Percentiles rank a stretch among this genome's conserved stretches.
Evolutionary conservation across 768 basidiomycete species (phyloP).

Genomic region (Macrolepiota fuliginosa): DNA sequence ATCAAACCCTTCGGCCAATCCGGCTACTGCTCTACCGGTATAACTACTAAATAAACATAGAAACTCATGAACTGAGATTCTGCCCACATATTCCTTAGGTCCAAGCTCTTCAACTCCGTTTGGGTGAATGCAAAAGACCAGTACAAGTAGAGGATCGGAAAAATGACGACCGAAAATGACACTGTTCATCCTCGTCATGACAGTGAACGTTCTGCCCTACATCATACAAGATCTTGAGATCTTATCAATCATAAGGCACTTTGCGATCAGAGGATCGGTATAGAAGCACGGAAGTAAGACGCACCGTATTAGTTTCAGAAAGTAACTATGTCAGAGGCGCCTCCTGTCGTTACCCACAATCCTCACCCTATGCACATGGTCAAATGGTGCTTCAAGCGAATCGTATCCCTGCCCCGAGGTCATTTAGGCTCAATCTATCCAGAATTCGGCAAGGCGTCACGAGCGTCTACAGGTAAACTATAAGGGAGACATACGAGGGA

Average conservation of each 20-base stretch:
- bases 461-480: slow-evolving; percentile 51
- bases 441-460: slow-evolving; percentile 36
- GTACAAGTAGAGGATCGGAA: too few species aligned
- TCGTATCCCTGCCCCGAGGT: slow-evolving; percentile 39
- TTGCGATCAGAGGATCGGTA: neutral
- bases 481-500: slow-evolving; percentile 41
- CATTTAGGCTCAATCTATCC: slow-evolving; percentile 35
- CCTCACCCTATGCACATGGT: slow-evolving; percentile 32
- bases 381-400: slow-evolving; percentile 34
- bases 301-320: neutral
- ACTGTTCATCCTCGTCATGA: too few species aligned
- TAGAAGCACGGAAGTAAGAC: neutral
- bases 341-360: neutral
- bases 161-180: too few species aligned
- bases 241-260: neutral
- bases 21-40: neutral
- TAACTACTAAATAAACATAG: neutral
- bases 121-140: too few species aligned
- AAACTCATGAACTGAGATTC: neutral
- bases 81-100: too few species aligned
- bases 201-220: too few species aligned
- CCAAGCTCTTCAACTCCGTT: too few species aligned
- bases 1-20: neutral
- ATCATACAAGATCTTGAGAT: too few species aligned
- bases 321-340: neutral